A percentile compares a stretch with the other conserved stretches of the same genome.
Evolutionary conservation across 192 early-diverging fungal species (phyloP).

Genomic region (Lobosporangium transversale): DNA sequence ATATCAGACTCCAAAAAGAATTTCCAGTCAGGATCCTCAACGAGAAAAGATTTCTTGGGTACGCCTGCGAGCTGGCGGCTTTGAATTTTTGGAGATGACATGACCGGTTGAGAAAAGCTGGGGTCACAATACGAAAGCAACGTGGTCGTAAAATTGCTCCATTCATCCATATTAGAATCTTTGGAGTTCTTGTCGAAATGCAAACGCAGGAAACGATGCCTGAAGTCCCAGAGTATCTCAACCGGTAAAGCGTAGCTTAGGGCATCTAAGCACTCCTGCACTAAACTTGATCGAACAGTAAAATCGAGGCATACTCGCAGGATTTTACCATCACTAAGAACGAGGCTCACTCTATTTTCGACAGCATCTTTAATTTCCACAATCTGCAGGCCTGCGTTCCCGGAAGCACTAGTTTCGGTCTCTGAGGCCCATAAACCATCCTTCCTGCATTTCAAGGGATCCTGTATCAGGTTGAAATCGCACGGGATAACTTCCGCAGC

Average conservation of each 20-base stretch:
- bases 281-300: constrained; percentile 44
- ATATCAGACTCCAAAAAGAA: constrained; percentile 23
- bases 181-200: constrained; percentile 22
- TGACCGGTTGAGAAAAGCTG: constrained; percentile 13
- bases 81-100: constrained; percentile 11
- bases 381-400: constrained; percentile 13
- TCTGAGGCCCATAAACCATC: too few species aligned
- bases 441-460: background rate
- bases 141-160: constrained; percentile 49
- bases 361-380: constrained; percentile 51
- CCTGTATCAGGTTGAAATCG: constrained; percentile 5
- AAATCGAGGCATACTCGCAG: constrained; percentile 47
- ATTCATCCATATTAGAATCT: constrained; percentile 31
- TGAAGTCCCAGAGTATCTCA: constrained; percentile 35
- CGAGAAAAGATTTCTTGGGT: constrained; percentile 1
- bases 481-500: constrained; percentile 39
- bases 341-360: constrained; percentile 49
- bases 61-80: background rate
- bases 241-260: constrained; percentile 51
- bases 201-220: constrained; percentile 42
- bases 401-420: background rate
- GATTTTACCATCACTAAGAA: constrained; percentile 28
- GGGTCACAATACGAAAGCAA: constrained; percentile 54
- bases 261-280: constrained; percentile 49
- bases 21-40: constrained; percentile 18